Evolutionary conservation across 352 stramenopile species (phyloP).

Genomic region (Pythium myriotylum): DNA sequence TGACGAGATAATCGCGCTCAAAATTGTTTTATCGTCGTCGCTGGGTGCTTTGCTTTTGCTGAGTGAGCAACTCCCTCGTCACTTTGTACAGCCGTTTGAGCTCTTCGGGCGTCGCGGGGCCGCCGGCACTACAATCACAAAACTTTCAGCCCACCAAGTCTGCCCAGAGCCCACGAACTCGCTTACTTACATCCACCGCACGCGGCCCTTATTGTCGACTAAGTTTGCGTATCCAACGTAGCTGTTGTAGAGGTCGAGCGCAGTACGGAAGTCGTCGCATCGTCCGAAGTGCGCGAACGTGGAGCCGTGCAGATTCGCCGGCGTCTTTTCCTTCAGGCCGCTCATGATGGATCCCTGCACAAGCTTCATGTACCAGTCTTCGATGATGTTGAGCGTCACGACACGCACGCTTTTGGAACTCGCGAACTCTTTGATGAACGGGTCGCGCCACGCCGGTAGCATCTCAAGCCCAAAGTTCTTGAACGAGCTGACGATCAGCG

Average conservation of each 20-base stretch:
- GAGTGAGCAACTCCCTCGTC: conserved; percentile 58
- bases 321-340: conserved; percentile 58
- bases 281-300: conserved; percentile 77
- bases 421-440: conserved; percentile 56
- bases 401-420: conserved; percentile 48
- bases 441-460: conserved; percentile 73
- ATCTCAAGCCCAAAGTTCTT: conserved; percentile 88
- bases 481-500: conserved; percentile 81
- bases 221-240: conserved; percentile 87
- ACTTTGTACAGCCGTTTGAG: conserved; percentile 59
- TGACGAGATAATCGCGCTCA: neutral
- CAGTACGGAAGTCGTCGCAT: conserved; percentile 81
- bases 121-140: conserved; percentile 58
- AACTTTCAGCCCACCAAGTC: no score
- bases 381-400: conserved; percentile 81
- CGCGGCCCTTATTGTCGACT: conserved; percentile 76
- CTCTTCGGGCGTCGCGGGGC: conserved; percentile 63
- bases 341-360: conserved; percentile 68
- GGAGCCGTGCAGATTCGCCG: conserved; percentile 44
- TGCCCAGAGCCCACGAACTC: no score
- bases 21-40: conserved; percentile 33
- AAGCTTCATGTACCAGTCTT: conserved; percentile 90
- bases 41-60: conserved; percentile 36
- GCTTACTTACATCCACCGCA: conserved; percentile 83
- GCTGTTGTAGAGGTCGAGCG: conserved; percentile 82